Evolutionary conservation across 495 filamentous ascomycete species (phyloP), one percentile per base, ranked within the genome.

Genomic region (Aspergillus sclerotioniger): DNA sequence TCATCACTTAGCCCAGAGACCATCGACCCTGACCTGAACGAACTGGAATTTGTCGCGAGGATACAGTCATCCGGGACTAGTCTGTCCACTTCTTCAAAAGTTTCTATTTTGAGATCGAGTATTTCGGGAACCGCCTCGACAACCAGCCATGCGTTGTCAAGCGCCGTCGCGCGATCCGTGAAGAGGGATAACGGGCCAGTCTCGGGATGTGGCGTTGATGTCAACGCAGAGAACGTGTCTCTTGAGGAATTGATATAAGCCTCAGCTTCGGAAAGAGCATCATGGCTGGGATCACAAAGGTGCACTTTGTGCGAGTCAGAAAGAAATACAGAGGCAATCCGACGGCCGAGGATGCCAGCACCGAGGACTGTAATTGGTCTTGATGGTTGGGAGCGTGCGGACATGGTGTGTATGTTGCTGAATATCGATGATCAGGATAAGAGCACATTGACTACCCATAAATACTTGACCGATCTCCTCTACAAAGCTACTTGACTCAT

Each of bases 111-210:
- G 37, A 83, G 57, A 9, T 71, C 61, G 16, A 82, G 48, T 19
- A 69, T 72, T 67, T 84, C 82, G 0, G 82, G 81, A 1, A 82
- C 75, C 19, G 74, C 74, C 63, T 85, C 81, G 45, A 85, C 67
- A 10, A 83, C 72, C 3, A 83, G 65, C 70, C 69, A 73, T 7
- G 67, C 64, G 50, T 69, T 56, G 1, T 28, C n/a, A 0, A 72
- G 60, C 8, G 71, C 69, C 0, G 66, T 9, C 10, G 53, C 50
- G 8, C 70, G 51, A 2, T 72, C 63, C 0, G 61, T 63, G 53
- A 71, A 73, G 0, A 59, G 60, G 17, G 61, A 52, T 44, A 56
- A 63, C 4, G 33, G 41, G 8, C 70, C 68, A 9, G 17, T 28
- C 8, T 20, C 3, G 9, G 31, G 54, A 10, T 37, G 50, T 13